phyloP scores from a whole-genome alignment of 2,329 filamentous ascomycete genomes.

The Claviceps monticola region DNA sequence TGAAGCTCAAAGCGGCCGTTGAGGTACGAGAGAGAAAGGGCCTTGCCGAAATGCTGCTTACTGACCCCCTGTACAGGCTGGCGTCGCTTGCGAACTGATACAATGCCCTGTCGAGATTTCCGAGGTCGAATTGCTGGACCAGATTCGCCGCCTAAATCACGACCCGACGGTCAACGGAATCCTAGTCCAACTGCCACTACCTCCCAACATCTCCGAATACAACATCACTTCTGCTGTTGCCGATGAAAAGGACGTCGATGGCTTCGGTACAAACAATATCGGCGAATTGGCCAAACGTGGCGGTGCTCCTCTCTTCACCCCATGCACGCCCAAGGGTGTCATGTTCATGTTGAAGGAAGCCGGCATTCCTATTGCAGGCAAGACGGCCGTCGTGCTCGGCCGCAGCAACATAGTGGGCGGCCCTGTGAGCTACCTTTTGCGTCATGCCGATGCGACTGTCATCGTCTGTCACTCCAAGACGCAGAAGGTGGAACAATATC shows the following conservation, averaged over 20 bases:
- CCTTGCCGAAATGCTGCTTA: neutral
- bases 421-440: slow-evolving; percentile 88
- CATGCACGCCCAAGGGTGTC: slow-evolving; percentile 93
- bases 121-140: slow-evolving; percentile 73
- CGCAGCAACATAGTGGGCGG: slow-evolving; percentile 96
- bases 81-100: slow-evolving; percentile 75
- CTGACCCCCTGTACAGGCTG: slow-evolving; percentile 45
- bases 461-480: slow-evolving; percentile 93
- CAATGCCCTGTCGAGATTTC: slow-evolving; percentile 71
- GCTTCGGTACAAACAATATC: slow-evolving; percentile 88
- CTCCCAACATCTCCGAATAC: slow-evolving; percentile 82
- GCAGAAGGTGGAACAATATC: slow-evolving; percentile 51
- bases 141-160: slow-evolving; percentile 73
- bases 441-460: slow-evolving; percentile 91
- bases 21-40: slow-evolving; percentile 44
- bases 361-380: slow-evolving; percentile 71
- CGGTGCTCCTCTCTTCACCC: slow-evolving; percentile 75
- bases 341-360: slow-evolving; percentile 82
- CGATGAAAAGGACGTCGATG: slow-evolving; percentile 94
- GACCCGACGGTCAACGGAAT: slow-evolving; percentile 80
- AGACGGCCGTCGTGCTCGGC: slow-evolving; percentile 87
- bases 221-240: slow-evolving; percentile 77
- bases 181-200: slow-evolving; percentile 83
- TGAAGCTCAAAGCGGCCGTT: slow-evolving; percentile 95
- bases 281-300: slow-evolving; percentile 94